Conservation (phyloP, 306 rosid genomes). For the Vigna nakashimae region DNA sequence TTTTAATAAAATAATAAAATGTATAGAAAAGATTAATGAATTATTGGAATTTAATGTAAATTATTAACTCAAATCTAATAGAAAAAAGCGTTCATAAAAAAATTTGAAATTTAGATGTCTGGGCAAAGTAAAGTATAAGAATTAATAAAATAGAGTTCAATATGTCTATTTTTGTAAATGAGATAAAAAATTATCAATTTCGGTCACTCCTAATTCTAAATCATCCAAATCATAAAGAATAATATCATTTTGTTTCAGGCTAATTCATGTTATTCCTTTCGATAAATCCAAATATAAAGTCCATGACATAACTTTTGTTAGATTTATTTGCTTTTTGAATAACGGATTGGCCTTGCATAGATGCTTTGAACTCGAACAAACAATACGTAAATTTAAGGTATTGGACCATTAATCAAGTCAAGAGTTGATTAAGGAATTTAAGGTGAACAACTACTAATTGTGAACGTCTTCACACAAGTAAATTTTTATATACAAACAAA, state of each 20-base stretch:
- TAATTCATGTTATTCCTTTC: neutral
- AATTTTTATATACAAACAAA: neutral
- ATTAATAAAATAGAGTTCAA: too few relatives aligned
- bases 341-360: neutral
- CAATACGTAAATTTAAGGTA: neutral
- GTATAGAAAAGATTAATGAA: too few relatives aligned
- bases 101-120: too few relatives aligned
- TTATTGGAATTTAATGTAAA: too few relatives aligned
- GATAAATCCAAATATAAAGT: neutral
- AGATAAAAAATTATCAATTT: too few relatives aligned
- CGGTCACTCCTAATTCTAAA: neutral
- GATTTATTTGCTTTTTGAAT: neutral
- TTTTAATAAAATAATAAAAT: neutral
- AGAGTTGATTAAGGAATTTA: constrained; percentile 6
- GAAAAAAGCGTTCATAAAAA: too few relatives aligned
- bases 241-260: neutral
- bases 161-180: too few relatives aligned
- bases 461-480: neutral
- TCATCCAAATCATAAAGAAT: neutral
- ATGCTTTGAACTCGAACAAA: neutral
- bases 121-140: too few relatives aligned
- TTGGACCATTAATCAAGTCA: neutral
- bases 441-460: neutral
- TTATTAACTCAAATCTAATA: too few relatives aligned
- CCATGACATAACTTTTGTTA: neutral